Evolutionary conservation across 139 green algal species (phyloP).

Genomic region (Chlorella ohadii): DNA sequence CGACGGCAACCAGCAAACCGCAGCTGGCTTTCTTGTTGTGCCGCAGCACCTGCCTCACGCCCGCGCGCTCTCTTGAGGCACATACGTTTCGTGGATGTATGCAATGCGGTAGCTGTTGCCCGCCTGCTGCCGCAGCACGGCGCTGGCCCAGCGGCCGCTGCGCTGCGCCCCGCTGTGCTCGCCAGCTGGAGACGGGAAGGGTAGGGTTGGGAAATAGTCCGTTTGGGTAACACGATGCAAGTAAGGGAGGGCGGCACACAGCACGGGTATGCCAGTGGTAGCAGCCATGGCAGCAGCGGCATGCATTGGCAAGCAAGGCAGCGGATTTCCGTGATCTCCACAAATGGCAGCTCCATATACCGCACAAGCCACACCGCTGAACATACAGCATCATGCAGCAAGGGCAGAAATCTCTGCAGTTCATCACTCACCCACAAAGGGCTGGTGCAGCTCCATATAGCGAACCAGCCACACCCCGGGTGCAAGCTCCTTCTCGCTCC

Average conservation of each 20-base stretch:
- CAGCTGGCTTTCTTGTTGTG: no score
- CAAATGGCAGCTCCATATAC: no score
- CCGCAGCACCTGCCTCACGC: neutral
- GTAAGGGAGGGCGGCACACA: neutral
- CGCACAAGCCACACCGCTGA: no score
- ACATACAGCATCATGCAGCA: neutral
- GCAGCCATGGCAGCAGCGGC: neutral
- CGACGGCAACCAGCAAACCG: no score
- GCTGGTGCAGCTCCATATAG: conserved; percentile 39
- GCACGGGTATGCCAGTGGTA: no score
- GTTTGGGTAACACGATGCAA: neutral
- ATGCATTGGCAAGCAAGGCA: neutral
- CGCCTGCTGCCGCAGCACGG: neutral
- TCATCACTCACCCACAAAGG: conserved; percentile 13
- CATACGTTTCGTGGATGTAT: neutral
- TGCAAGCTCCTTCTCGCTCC: conserved; percentile 28
- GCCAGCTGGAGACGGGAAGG: neutral
- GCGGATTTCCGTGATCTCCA: no score
- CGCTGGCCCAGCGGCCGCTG: conserved; percentile 4
- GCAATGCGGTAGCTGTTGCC: neutral
- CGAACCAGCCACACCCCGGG: conserved; percentile 32
- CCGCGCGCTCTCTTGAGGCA: neutral
- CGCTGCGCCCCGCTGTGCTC: conserved; percentile 6
- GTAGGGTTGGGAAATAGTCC: neutral
- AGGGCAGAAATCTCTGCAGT: no score